Percentiles rank a stretch among this genome's conserved stretches.
Conservation (phyloP, 371 early-diverging fungal species). For the Basidiobolus heterosporus region DNA sequence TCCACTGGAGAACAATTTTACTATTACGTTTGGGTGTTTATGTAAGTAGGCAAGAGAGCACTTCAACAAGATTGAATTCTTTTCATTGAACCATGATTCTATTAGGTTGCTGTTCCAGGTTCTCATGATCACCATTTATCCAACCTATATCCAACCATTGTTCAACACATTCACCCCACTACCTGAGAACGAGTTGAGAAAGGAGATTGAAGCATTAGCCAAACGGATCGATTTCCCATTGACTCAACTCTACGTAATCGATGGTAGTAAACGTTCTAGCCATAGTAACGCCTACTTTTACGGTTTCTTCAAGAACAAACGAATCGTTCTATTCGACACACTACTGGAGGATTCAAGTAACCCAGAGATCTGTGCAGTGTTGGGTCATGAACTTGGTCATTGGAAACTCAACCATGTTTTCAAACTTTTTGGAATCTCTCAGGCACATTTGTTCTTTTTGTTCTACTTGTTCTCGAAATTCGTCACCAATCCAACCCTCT, state of each 20-base stretch:
- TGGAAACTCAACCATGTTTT: constrained; percentile 82
- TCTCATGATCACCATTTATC: constrained; percentile 78
- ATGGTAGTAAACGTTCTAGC: constrained; percentile 83
- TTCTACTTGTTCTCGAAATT: constrained; percentile 76
- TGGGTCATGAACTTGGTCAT: constrained; percentile 95
- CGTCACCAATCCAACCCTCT: constrained; percentile 49
- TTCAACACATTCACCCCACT: constrained; percentile 94
- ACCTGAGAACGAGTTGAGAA: constrained; percentile 68
- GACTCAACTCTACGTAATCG: constrained; percentile 86
- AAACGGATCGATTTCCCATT: constrained; percentile 80
- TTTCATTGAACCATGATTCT: neutral
- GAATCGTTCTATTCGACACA: constrained; percentile 95
- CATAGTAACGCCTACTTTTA: constrained; percentile 98
- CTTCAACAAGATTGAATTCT: constrained; percentile 2
- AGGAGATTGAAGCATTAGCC: constrained; percentile 73
- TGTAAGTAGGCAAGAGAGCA: constrained; percentile 27
- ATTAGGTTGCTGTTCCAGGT: constrained; percentile 76
- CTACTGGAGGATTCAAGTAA: constrained; percentile 66
- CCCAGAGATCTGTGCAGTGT: constrained; percentile 85
- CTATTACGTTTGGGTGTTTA: constrained; percentile 74
- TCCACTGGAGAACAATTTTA: constrained; percentile 73
- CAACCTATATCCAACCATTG: constrained; percentile 89
- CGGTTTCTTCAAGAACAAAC: constrained; percentile 91
- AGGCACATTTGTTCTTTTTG: constrained; percentile 56
- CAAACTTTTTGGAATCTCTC: constrained; percentile 49